Percentiles rank a stretch among this genome's conserved stretches.
phyloP scores from a whole-genome alignment of 768 basidiomycete species.

The Holtermannia corniformis region DNA sequence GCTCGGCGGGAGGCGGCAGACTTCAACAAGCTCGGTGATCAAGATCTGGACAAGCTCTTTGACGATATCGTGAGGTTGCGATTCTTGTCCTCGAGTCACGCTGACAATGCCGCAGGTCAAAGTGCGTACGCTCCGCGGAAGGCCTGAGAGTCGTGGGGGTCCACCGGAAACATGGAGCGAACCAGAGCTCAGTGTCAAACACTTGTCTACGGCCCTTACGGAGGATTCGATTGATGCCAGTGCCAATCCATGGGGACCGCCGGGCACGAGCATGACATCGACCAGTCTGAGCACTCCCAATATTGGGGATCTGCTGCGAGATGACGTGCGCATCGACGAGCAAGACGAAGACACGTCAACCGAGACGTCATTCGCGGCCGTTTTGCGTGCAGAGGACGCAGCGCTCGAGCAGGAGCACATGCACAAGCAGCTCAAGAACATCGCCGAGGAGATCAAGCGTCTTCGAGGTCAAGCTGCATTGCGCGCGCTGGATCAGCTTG shows the following conservation, averaged over 20 bases:
- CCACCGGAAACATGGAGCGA: slow-evolving; percentile 4
- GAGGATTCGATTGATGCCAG: slow-evolving; percentile 22
- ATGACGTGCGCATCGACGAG: slow-evolving; percentile 4
- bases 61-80: slow-evolving; percentile 91
- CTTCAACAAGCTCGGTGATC: slow-evolving; percentile 84
- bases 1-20: slow-evolving; percentile 90
- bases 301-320: slow-evolving; percentile 1
- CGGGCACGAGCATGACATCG: slow-evolving; percentile 19
- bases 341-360: slow-evolving; percentile 10
- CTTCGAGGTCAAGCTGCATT: slow-evolving; percentile 47
- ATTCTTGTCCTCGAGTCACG: slow-evolving; percentile 51
- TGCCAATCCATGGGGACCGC: slow-evolving; percentile 24
- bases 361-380: background rate
- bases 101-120: slow-evolving; percentile 18
- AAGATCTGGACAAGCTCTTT: slow-evolving; percentile 67
- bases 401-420: slow-evolving; percentile 73
- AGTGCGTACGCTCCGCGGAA: slow-evolving; percentile 26
- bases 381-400: slow-evolving; percentile 11
- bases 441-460: slow-evolving; percentile 72
- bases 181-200: slow-evolving; percentile 21
- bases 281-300: slow-evolving; percentile 22
- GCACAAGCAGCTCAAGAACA: slow-evolving; percentile 73
- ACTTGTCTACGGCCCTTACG: slow-evolving; percentile 17
- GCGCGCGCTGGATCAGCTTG: slow-evolving; percentile 47
- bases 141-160: slow-evolving; percentile 28